Conservation (phyloP, 257 asterid species). For the Plantago major region DNA sequence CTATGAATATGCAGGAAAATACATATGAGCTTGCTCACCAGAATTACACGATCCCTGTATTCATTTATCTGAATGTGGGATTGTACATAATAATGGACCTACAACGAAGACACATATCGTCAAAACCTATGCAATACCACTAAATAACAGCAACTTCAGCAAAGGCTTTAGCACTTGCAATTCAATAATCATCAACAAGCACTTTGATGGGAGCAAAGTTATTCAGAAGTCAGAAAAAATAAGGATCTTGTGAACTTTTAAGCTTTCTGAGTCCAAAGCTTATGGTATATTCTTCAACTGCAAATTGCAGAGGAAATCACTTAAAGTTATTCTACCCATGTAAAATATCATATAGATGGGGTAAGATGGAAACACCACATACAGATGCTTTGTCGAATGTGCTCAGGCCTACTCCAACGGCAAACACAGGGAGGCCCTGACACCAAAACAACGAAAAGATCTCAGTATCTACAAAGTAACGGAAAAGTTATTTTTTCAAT, state of each 20-base stretch:
- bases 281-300: background rate
- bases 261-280: background rate
- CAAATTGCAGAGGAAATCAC: slow-evolving; percentile 13
- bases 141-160: background rate
- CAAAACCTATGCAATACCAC: background rate
- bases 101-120: slow-evolving; percentile 16
- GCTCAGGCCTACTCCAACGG: slow-evolving; percentile 61
- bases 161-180: no score
- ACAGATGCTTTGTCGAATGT: slow-evolving; percentile 67
- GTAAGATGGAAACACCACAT: slow-evolving; percentile 14
- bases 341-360: no score
- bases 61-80: slow-evolving; percentile 84
- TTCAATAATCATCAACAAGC: background rate
- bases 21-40: slow-evolving; percentile 41
- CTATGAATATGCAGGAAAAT: background rate
- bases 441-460: background rate
- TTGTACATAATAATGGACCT: slow-evolving; percentile 75
- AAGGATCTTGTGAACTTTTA: background rate
- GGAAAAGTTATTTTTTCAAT: slow-evolving; percentile 6
- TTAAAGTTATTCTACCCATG: background rate
- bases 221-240: background rate
- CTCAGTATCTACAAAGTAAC: slow-evolving; percentile 12
- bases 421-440: slow-evolving; percentile 64
- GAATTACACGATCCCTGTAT: slow-evolving; percentile 67
- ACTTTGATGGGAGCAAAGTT: background rate